Evolutionary conservation across 805 yeast genomes (phyloP).

Genomic region (Candida hungchunana): DNA sequence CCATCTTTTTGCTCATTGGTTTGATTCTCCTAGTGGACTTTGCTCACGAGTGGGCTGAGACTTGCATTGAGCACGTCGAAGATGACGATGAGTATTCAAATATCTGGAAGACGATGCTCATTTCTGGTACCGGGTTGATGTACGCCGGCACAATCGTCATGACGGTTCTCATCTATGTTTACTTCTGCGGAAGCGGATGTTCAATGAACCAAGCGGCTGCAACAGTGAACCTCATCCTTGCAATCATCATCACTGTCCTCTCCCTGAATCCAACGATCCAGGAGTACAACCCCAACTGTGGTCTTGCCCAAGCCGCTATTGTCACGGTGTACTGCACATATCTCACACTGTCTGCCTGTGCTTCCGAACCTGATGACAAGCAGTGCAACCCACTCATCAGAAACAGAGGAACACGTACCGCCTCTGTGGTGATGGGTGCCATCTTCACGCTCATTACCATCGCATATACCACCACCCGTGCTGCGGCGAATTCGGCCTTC

Average conservation of each 20-base stretch:
- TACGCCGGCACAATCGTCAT: conserved; percentile 67
- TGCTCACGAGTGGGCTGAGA: conserved; percentile 99
- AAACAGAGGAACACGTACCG: conserved; percentile 84
- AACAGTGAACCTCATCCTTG: conserved; percentile 64
- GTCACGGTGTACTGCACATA: conserved; percentile 92
- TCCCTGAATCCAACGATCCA: conserved; percentile 83
- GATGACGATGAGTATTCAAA: conserved; percentile 55
- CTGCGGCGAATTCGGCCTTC: conserved; percentile 79
- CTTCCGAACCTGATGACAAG: conserved; percentile 94
- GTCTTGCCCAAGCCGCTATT: conserved; percentile 94
- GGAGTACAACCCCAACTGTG: conserved; percentile 91
- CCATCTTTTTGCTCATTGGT: conserved; percentile 84
- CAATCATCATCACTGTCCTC: conserved; percentile 58
- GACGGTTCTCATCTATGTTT: conserved; percentile 74
- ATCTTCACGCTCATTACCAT: conserved; percentile 90
- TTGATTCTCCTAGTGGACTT: conserved; percentile 87
- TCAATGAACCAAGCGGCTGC: conserved; percentile 87
- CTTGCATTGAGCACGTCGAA: conserved; percentile 86
- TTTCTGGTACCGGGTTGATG: conserved; percentile 87
- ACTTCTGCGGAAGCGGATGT: conserved; percentile 80
- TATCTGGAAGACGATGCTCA: conserved; percentile 75
- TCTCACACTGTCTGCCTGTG: conserved; percentile 84
- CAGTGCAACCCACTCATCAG: conserved; percentile 89
- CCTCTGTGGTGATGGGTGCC: conserved; percentile 85
- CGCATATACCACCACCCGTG: conserved; percentile 95